Evolutionary conservation across 2,329 filamentous ascomycete genomes (phyloP), one percentile per base, ranked within the genome.

Genomic region (Byssothecium circinans): DNA sequence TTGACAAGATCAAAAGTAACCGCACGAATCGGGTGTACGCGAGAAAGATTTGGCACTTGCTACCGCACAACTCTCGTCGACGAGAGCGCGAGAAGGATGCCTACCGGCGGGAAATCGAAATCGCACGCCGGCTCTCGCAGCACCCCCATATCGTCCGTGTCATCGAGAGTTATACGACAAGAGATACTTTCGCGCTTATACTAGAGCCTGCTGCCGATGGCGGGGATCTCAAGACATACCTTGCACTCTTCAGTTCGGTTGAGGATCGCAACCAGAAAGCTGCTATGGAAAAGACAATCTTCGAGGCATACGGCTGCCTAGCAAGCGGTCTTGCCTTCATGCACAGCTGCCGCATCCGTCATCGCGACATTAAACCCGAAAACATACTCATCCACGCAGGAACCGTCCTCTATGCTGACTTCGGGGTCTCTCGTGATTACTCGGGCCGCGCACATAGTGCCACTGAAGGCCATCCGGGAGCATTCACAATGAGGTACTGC

Each of bases 351-450:
- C 52, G 18, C 4, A 50, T 62, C 11, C 44, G 57, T 3, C 57
- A 62, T 35, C 54, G 54, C 32, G 60, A 62, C 18, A 52, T 61
- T n/a, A 62, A 64, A 30, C 59, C 58, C 1, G 37, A 41, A 12
- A 60, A 61, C 29, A 60, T 60, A 5, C 43, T 60, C 4, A 30
- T 62, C 8, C 45, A 64, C 18, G 27, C 36, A 0, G 49, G 48
- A 0, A 39, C 19, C 5, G 30, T 61, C 3, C 38, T 64, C 5
- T 58, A 54, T 18, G 56, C 58, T 2, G 58, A 59, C 43, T 63
- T 61, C 23, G 53, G 58, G 2, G 43, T 50, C n/a, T 52, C 58
- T 2, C 47, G 45, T 10, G 55, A 61, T 33, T 47, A 23, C 1
- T 49, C 22, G 27, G 38, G 30, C 1, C 25, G 17, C 3, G 36